These are phyloP conservation scores for Cystobasidiaceae sp. DNA, from an alignment of 1,284 basidiomycete genomes.

Conservation along the genomic window DNA sequence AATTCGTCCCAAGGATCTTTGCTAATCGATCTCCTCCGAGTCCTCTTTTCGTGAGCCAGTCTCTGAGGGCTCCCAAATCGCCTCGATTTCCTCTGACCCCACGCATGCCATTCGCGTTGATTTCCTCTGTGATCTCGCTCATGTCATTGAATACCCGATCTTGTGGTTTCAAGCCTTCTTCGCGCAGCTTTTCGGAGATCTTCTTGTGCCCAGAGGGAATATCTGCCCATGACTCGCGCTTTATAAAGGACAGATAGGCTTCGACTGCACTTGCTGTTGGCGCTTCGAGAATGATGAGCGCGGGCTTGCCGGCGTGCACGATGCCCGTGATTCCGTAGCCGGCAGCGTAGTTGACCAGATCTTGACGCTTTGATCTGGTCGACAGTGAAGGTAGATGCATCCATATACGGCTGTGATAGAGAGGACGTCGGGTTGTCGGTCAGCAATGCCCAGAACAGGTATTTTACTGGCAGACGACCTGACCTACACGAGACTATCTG, in stretches of 20 bases:
- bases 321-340: constrained; percentile 34
- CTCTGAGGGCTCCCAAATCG: constrained; percentile 34
- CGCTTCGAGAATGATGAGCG: constrained; percentile 35
- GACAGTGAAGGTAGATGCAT: constrained; percentile 38
- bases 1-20: constrained; percentile 33
- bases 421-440: neutral
- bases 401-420: constrained; percentile 31
- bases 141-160: constrained; percentile 19
- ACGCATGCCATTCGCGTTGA: constrained; percentile 32
- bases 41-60: constrained; percentile 32
- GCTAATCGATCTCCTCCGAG: constrained; percentile 33
- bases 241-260: constrained; percentile 32
- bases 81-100: constrained; percentile 34
- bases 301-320: constrained; percentile 37
- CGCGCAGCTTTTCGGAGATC: constrained; percentile 34
- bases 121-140: constrained; percentile 32
- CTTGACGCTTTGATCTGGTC: constrained; percentile 34
- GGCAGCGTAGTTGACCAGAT: constrained; percentile 33
- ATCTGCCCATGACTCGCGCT: constrained; percentile 35
- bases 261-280: constrained; percentile 18
- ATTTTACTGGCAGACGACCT: neutral
- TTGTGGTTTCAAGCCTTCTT: constrained; percentile 15
- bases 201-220: constrained; percentile 38
- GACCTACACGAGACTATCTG: neutral
- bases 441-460: neutral